These are phyloP conservation scores for Umbelopsis sp. DNA, from an alignment of 192 early-diverging fungal species.

Conservation along the genomic window DNA sequence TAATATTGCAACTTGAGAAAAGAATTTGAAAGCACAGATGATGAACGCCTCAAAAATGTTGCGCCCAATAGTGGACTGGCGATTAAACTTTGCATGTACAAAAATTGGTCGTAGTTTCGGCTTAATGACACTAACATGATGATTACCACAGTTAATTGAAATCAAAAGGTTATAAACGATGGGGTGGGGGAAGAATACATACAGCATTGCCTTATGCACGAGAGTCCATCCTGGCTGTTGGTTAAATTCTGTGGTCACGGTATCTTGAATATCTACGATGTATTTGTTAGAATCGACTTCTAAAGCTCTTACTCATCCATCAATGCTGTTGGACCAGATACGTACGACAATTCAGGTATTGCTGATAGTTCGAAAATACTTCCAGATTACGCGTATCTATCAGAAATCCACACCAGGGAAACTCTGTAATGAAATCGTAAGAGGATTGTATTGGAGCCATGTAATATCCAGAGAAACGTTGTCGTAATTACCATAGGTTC, in stretches of 20 bases:
- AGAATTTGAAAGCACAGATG: not conserved
- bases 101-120: not conserved
- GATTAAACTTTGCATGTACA: not conserved
- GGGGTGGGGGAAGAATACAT: not conserved
- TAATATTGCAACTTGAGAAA: not conserved
- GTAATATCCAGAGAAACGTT: too few relatives aligned
- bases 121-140: not conserved
- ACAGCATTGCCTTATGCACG: not conserved
- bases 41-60: slow-evolving; percentile 12
- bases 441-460: not conserved
- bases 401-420: slow-evolving; percentile 85
- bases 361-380: slow-evolving; percentile 66
- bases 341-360: not conserved
- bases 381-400: slow-evolving; percentile 68
- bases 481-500: not conserved
- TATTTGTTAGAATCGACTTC: not conserved
- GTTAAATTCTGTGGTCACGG: not conserved
- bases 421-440: slow-evolving; percentile 41
- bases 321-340: not conserved
- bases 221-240: not conserved
- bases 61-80: not conserved
- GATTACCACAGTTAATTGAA: not conserved
- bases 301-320: too few relatives aligned
- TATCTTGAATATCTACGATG: not conserved
- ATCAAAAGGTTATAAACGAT: not conserved